Evolutionary conservation across 2,329 filamentous ascomycete species (phyloP).

Genomic region (Fusarium beomiforme): DNA sequence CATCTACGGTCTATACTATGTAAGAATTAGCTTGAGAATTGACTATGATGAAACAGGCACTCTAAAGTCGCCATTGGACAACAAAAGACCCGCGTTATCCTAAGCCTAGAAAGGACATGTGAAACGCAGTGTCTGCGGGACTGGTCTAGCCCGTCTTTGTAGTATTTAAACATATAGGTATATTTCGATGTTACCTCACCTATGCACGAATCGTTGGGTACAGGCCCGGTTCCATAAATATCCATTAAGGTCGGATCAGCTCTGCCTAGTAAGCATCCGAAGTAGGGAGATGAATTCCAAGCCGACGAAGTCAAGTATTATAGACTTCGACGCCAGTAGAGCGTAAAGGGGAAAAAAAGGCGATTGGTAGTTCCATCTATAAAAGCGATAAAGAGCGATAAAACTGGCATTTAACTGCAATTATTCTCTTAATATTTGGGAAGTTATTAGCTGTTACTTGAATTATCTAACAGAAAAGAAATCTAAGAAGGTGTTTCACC

Average conservation of each 20-base stretch:
- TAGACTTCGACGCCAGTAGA: conserved; percentile 4
- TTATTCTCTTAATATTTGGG: not conserved
- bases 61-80: conserved; percentile 27
- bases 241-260: no score
- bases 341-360: not conserved
- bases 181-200: not conserved
- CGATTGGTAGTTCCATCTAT: not conserved
- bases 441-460: not conserved
- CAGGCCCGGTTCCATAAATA: no score
- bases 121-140: conserved; percentile 27
- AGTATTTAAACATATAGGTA: not conserved
- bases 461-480: not conserved
- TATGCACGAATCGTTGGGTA: not conserved
- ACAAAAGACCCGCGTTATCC: conserved; percentile 5
- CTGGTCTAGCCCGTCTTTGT: not conserved
- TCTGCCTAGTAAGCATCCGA: not conserved
- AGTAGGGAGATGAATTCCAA: not conserved
- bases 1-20: not conserved
- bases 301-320: conserved; percentile 9
- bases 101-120: conserved; percentile 33
- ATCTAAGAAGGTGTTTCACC: not conserved
- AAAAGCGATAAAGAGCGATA: not conserved
- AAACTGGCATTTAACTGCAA: not conserved
- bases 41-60: conserved; percentile 28
- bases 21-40: conserved; percentile 8